phyloP scores from a whole-genome alignment of 1,284 basidiomycete genomes.

The Cryptococcus floricola region DNA sequence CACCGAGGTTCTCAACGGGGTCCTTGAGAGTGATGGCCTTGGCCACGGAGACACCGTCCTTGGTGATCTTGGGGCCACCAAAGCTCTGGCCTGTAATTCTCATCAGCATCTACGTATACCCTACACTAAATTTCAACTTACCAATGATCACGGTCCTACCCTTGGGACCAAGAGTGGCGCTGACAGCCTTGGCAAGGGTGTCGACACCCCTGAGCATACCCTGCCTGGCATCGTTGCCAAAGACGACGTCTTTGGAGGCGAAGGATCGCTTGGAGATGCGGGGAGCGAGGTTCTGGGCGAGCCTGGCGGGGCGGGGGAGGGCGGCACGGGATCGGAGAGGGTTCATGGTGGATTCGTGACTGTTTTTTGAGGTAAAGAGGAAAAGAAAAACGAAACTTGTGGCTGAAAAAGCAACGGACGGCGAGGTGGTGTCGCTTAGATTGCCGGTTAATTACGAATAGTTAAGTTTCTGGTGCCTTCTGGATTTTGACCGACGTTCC shows the following conservation, averaged over 20 bases:
- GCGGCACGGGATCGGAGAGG: conserved; percentile 39
- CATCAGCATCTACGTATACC: background rate
- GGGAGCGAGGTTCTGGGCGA: conserved; percentile 49
- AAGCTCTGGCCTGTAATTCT: conserved; percentile 64
- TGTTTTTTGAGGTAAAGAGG: conserved; percentile 14
- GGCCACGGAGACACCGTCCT: conserved; percentile 98
- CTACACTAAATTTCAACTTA: conserved; percentile 14
- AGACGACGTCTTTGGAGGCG: conserved; percentile 91
- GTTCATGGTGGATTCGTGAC: conserved; percentile 24
- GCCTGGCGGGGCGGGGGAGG: conserved; percentile 52
- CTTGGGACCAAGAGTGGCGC: conserved; percentile 94
- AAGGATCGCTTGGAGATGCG: conserved; percentile 53
- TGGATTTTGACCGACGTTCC: background rate
- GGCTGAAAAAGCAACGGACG: conserved; percentile 4
- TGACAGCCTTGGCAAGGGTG: conserved; percentile 90
- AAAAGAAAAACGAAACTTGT: conserved; percentile 1
- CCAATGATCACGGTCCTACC: conserved; percentile 99
- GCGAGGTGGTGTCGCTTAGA: background rate
- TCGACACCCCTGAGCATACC: conserved; percentile 94
- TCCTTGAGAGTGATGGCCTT: conserved; percentile 92
- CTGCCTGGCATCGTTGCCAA: conserved; percentile 91
- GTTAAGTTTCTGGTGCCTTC: background rate
- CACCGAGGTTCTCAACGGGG: conserved; percentile 98
- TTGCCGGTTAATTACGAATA: background rate
- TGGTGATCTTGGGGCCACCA: conserved; percentile 97